Evolutionary conservation across 2,329 filamentous ascomycete genomes (phyloP).

Genomic region (Penicillium aurantiogriseum): DNA sequence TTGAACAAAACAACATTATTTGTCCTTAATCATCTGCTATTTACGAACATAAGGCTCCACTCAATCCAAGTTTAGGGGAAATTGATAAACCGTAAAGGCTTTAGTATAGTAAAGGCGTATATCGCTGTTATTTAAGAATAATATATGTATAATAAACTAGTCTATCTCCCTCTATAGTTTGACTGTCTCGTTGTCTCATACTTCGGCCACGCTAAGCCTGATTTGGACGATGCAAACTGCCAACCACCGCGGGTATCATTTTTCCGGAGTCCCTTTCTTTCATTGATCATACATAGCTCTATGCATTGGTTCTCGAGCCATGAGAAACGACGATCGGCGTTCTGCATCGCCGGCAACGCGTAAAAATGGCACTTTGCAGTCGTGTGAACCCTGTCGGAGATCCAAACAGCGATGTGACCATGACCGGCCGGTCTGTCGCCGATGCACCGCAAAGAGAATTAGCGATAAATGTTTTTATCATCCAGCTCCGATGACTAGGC

Average conservation of each 20-base stretch:
- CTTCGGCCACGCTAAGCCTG: conserved; percentile 3
- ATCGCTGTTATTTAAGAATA: no score
- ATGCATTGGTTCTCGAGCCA: conserved; percentile 4
- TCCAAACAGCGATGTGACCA: conserved; percentile 41
- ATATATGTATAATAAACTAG: no score
- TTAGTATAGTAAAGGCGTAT: no score
- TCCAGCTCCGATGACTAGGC: conserved; percentile 40
- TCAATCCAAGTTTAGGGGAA: neutral
- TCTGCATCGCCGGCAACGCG: conserved; percentile 31
- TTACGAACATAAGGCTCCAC: neutral
- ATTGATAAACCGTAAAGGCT: no score
- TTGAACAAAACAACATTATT: neutral
- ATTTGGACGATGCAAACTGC: neutral
- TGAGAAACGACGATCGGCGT: conserved; percentile 21
- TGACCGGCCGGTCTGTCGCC: conserved; percentile 33
- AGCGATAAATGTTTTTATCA: conserved; percentile 37
- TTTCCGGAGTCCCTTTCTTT: neutral
- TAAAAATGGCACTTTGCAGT: conserved; percentile 38
- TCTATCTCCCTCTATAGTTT: no score
- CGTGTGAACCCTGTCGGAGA: conserved; percentile 41
- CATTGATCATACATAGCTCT: neutral
- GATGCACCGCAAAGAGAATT: conserved; percentile 33
- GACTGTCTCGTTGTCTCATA: neutral
- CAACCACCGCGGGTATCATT: neutral
- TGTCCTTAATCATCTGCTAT: neutral